Conservation (phyloP, 140 eudicot genomes). For the Anethum foeniculum region DNA sequence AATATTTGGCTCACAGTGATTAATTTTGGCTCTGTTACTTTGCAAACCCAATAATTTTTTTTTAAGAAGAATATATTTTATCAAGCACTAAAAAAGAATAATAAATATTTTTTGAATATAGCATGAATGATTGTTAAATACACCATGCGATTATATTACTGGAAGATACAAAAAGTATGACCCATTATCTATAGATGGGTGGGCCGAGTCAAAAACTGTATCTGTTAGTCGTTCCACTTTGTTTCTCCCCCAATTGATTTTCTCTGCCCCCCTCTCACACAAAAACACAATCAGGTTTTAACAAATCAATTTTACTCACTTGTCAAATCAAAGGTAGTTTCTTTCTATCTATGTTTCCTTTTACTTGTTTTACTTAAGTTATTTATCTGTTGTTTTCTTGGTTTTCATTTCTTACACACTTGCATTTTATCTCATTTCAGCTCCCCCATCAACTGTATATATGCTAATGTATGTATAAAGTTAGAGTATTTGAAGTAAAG, state of each 20-base stretch:
- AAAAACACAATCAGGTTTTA: neutral
- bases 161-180: neutral
- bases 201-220: neutral
- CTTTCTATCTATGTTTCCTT: neutral
- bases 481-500: neutral
- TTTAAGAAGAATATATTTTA: too few species aligned
- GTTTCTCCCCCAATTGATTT: neutral
- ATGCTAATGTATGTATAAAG: neutral
- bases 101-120: too few species aligned
- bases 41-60: too few species aligned
- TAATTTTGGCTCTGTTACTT: too few species aligned
- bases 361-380: neutral
- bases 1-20: too few species aligned
- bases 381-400: neutral
- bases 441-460: neutral
- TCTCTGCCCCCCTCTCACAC: neutral
- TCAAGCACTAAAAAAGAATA: too few species aligned
- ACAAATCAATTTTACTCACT: neutral
- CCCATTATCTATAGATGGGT: slow-evolving; percentile 2
- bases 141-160: neutral
- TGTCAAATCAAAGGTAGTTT: neutral
- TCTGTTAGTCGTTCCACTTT: neutral
- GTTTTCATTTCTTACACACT: neutral
- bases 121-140: neutral
- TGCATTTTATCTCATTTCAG: neutral